These are phyloP conservation scores for Geotrichum carabidarum DNA, from an alignment of 1,139 yeast genomes.

Conservation along the genomic window DNA sequence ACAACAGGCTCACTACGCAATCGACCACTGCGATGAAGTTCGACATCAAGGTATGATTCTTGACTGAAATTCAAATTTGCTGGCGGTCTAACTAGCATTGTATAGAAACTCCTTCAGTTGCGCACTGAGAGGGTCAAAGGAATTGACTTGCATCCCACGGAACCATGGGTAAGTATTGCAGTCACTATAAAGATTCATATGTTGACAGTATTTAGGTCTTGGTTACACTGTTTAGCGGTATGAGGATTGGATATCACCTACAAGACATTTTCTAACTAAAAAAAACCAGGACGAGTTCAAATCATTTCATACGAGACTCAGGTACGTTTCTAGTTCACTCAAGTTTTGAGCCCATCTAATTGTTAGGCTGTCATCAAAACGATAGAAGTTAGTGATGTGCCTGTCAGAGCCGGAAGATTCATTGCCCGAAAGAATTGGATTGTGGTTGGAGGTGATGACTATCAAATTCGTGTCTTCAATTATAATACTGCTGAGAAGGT, in stretches of 20 bases:
- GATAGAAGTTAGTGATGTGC: conserved; percentile 86
- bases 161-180: conserved; percentile 65
- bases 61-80: not conserved
- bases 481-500: conserved; percentile 84
- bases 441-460: conserved; percentile 93
- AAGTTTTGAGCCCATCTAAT: conserved; percentile 26
- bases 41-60: conserved; percentile 27
- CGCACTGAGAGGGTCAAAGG: conserved; percentile 97
- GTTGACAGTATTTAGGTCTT: conserved; percentile 38
- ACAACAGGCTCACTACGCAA: no score
- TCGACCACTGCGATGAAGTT: conserved; percentile 24
- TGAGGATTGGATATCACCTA: conserved; percentile 22
- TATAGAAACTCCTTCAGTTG: conserved; percentile 67
- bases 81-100: conserved; percentile 30
- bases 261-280: conserved; percentile 33
- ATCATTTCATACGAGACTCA: conserved; percentile 90
- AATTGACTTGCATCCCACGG: conserved; percentile 94
- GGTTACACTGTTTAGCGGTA: conserved; percentile 79
- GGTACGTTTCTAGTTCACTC: conserved; percentile 19
- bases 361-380: conserved; percentile 49
- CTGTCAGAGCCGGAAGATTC: conserved; percentile 92
- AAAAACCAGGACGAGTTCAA: conserved; percentile 57
- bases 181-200: not conserved
- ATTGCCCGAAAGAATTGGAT: conserved; percentile 97
- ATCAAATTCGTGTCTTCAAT: conserved; percentile 85